Evolutionary conservation across 2,329 filamentous ascomycete genomes (phyloP), one percentile per base, ranked within the genome.

Genomic region (Aaosphaeria pasadenensis): DNA sequence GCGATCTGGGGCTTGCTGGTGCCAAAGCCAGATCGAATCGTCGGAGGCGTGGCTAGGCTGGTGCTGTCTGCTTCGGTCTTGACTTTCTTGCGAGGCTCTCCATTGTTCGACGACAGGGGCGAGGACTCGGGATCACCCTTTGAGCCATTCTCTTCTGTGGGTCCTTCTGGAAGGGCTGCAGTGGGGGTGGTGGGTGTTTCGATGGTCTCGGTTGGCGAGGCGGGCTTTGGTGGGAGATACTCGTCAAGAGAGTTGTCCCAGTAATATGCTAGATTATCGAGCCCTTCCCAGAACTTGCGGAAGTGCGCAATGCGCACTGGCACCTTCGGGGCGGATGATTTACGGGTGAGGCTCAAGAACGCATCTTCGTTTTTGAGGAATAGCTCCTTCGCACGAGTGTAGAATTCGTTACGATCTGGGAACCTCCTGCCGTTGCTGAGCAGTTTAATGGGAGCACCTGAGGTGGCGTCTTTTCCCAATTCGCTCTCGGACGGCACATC

Each of bases 171-270:
- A 7, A 11, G 28, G 11, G 24, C 4, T 9, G 24, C 7, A 11
- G 24, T 24, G 24, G 24, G 28, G 9, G 6, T 43, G 24, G 24
- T 29, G 33, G 33, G 32, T 33, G 51, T 42, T 7, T 24, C 41
- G 28, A 48, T 42, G 42, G 50, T 17, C n/a, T 33, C 42, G n/a
- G 39, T 38, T 42, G 38, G 24, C 24, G 44, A 52, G 30, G 57
- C 49, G 44, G 53, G 44, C 13, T 54, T 54, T 5, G 66, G 59
- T 13, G 67, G 62, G 39, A 74, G 75, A 60, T 83, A 83, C 30
- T 82, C 66, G 55, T 86, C 83, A 42, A 78, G 60, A 49, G 77
- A 82, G 36, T 72, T 73, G 58, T 86, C 83, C 82, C 83, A 86
- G 58, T 83, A 85, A 53, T 81, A 79, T 11, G 79, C 73, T 74